phyloP scores from a whole-genome alignment of 371 early-diverging fungal species.

The Mortierella sp. region DNA sequence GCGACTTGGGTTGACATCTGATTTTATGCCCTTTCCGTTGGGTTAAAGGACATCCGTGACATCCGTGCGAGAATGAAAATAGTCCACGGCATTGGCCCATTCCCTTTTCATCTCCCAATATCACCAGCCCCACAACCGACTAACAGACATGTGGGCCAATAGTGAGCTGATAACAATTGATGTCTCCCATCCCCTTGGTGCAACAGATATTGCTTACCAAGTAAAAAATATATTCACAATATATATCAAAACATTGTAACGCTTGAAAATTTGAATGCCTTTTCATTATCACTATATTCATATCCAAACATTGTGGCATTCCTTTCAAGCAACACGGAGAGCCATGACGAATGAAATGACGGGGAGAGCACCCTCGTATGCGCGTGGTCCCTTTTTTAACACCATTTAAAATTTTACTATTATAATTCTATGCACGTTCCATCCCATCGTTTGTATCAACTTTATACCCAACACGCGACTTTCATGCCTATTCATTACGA shows the following conservation, averaged over 20 bases:
- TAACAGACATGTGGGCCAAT: neutral
- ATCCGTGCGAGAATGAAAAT: slow-evolving; percentile 10
- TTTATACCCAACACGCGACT: slow-evolving; percentile 4
- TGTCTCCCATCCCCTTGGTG: slow-evolving; percentile 4
- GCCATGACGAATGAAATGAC: neutral
- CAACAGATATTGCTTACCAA: slow-evolving; percentile 20
- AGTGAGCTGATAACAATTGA: neutral
- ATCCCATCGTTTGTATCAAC: neutral
- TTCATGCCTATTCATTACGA: neutral
- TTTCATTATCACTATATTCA: neutral
- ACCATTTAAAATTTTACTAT: neutral
- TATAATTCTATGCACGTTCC: neutral
- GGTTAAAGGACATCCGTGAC: slow-evolving; percentile 5
- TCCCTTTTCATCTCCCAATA: neutral
- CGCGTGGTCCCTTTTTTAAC: neutral
- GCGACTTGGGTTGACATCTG: neutral
- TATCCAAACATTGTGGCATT: neutral
- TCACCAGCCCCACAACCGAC: neutral
- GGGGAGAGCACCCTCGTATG: neutral
- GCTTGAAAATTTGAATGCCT: neutral
- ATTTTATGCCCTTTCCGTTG: slow-evolving; percentile 15
- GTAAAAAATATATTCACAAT: slow-evolving; percentile 10
- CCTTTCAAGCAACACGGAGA: slow-evolving; percentile 9
- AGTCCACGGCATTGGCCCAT: neutral
- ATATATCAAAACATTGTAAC: neutral